Base-by-base conservation (phyloP, 1,284 basidiomycete species). In the Ustanciosporium gigantosporum region DNA sequence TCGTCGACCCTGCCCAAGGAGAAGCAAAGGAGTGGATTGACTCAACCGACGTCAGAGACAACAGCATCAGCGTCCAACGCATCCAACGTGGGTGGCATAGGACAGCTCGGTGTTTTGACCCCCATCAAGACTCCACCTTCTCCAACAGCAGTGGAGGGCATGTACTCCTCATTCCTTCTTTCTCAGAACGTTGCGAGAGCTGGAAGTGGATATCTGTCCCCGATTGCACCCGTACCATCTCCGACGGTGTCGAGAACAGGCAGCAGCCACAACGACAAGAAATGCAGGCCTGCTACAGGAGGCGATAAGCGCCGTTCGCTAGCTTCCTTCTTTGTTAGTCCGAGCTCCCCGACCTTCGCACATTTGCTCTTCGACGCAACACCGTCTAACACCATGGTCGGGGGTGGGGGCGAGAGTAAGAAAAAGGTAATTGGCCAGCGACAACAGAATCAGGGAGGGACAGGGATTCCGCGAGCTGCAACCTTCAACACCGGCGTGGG, bases 151-250 rank as follows among this genome's bases (percentile, higher is more conserved):
- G 48, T 62, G 4, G 59, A 62, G 20, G 40, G 39, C 4, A 57
- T 62, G 48, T 62, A 62, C 25, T 35, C 44, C 19, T 52, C 59
- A 11, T 57, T 57, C 46, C 36, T 62, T 2, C 48, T 52, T 36
- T 41, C 40, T 23, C 58, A 61, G 15, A 46, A 56, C 24, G 38
- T 61, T 17, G 21, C 21, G 29, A 42, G 41, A 34, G 31, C 27
- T n/a, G 58, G 58, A 3, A 38, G 35, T 1, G 58, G 58, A 0
- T 61, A 46, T 31, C 17, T 61, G 5, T 61, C 58, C 3, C 52
- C 58, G 0, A 15, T 32, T 3, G 29, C 36, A 13, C 38, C 49
- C 2, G 21, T 41, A 4, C 14, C 43, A 11, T 29, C 27, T 9
- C n/a, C n/a, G n/a, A n/a, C n/a, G n/a, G n/a, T n/a, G n/a, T n/a